Evolutionary conservation across 2,329 filamentous ascomycete species (phyloP), one percentile per base, ranked within the genome.

Genomic region (Aphanocladium album): DNA sequence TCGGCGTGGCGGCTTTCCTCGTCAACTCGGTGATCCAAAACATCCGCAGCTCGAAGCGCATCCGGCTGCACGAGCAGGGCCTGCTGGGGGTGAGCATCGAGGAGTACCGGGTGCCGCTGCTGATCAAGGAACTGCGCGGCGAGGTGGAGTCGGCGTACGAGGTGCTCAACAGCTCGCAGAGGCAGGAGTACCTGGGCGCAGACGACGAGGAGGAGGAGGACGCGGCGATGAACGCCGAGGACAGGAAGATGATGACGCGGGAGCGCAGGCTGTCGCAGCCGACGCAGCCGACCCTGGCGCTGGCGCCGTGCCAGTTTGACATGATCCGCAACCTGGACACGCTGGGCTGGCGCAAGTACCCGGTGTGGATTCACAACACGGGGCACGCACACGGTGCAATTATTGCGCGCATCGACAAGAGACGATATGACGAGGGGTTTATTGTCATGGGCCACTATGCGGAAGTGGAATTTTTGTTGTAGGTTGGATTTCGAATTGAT

Each of bases 361-460:
- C 82, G 1, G 84, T 93, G 3, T 87, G 89, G 75, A 93, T 95
- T 43, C 88, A 89, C 64, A 89, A 92, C 6, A 82, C 86, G 59
- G 77, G 80, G n/a, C 91, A 96, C 71, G 90, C 85, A 62, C 93
- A 98, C 73, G 93, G 93, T 0, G 93, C 93, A 3, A 96, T 98
- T 52, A 90, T 98, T 64, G 87, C 96, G 39, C 83, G 93, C 41
- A 84, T 80, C 61, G 84, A 89, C 43, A 87, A 85, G 70, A 77
- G 81, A 56, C 76, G 74, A 0, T 96, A 92, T 67, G 79, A 82
- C 2, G 93, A 98, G 74, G 93, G 93, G 0, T 84, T 82, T 69
- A 72, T 90, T 14, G 90, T 97, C 37, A 77, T 95, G 60, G 82
- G 80, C 68, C 93, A 98, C 76, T 98, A 90, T 89, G 76, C 92